Evolutionary conservation across 202 grass and related monocot genomes (phyloP), one percentile per base, ranked within the genome.

Genomic region (Alloteropsis angusta): DNA sequence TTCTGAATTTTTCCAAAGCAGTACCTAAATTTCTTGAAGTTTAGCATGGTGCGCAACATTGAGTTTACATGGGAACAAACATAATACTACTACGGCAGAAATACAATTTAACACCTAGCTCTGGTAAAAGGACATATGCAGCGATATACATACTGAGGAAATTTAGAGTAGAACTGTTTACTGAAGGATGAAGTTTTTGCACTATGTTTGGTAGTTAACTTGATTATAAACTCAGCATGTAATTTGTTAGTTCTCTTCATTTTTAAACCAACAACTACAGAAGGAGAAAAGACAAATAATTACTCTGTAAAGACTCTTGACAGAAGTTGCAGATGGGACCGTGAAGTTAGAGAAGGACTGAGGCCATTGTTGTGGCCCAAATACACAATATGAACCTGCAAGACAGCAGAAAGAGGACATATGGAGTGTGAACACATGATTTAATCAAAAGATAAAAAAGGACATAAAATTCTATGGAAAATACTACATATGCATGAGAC

Each of bases 341-440:
- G 60, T 75, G 89, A 60, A 71, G 95, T 95, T 71, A 93, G 85
- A 65, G 89, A 63, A 80, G 92, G 89, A 83, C 74, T 76, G 14
- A 84, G 78, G 56, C 68, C 85, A 47, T 89, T 56, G 79, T 78
- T 89, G 55, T 90, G 83, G 44, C 92, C 95, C 72, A 98, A 80
- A 82, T 98, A 98, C 63, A 95, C 92, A 84, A 98, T 87, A 72
- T 98, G 85, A 94, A 98, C 92, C 92, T 95, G 81, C 74, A 92
- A 69, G 43, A 54, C 58, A 97, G 35, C 59, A 84, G 35, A 84
- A 85, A 85, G 38, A 84, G 44, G 23, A 74, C 57, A 81, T 18
- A 38, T 18, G 49, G 60, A 60, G 75, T 43, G 34, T 80, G 50
- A 82, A 63, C 10, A 72, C 1, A 66, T 77, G 62, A 79, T 87